Evolutionary conservation across 164 flowering plant genomes (phyloP), one percentile per base, ranked within the genome.

Genomic region (Tinospora cordifolia): DNA sequence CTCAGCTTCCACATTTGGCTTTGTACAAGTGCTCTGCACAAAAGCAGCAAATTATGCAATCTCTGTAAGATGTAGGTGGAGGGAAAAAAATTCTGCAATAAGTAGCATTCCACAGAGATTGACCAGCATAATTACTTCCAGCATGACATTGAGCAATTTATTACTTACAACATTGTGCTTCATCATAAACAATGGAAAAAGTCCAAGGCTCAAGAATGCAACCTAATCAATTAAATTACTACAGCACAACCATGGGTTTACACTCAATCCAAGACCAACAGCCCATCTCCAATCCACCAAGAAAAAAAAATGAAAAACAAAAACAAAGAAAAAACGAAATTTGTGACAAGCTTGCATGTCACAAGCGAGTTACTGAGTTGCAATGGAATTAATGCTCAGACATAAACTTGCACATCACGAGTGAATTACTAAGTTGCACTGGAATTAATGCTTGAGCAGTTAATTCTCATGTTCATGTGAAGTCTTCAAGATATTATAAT

Each of bases 1-100:
- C 76, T 88, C 90, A 76, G 77, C 85, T 79, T 90, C 91, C 68
- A 81, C 15, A 62, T 83, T 91, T 54, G 86, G 91, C 70, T 81
- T 92, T 75, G 97, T 82, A 72, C 92, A 89, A 71, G 98, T 92
- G 84, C 97, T 94, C 98, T 94, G 86, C 88, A 87, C 75, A 77
- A 71, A 64, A 74, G 65, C 65, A 72, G 67, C 63, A 69, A 77
- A 81, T 72, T 64, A 75, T 71, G 69, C 66, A 74, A 58, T 44
- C 62, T 65, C 63, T 36, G 70, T 65, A 74, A 69, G 63, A 54
- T n/a, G 46, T 22, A 69, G 44, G 59, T 36, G 19, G 36, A 14
- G 59, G 58, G 44, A 41, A 21, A 41, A 27, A 11, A 60, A 60
- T 47, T 47, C 24, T 17, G 64, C 38, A 65, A 25, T 51, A 39